phyloP scores from a whole-genome alignment of 345 rosid genomes.

The Draba incana region DNA sequence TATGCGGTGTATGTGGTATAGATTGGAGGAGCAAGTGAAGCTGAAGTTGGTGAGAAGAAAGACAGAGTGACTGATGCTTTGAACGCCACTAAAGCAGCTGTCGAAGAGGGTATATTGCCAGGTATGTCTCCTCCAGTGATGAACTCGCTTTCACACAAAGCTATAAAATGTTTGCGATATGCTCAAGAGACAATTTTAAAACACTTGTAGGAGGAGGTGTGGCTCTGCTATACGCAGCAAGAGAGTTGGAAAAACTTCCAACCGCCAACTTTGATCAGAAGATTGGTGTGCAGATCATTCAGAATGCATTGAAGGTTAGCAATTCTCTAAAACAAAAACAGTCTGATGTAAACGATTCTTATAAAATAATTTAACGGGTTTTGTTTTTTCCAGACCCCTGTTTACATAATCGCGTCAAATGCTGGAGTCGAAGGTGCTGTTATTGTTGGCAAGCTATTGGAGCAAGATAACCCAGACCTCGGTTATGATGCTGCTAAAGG shows the following conservation, averaged over 20 bases:
- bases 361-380: neutral
- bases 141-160: neutral
- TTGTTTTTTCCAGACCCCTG: slow-evolving; percentile 63
- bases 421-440: slow-evolving; percentile 99
- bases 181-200: neutral
- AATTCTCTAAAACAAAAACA: neutral
- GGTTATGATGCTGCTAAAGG: slow-evolving; percentile 99
- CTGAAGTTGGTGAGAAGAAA: slow-evolving; percentile 95
- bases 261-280: slow-evolving; percentile 98
- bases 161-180: neutral
- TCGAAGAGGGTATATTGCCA: slow-evolving; percentile 97
- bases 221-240: slow-evolving; percentile 88
- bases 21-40: slow-evolving; percentile 99
- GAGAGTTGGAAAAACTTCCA: slow-evolving; percentile 75
- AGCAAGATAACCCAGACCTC: slow-evolving; percentile 84
- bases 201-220: slow-evolving; percentile 82
- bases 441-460: slow-evolving; percentile 90
- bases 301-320: slow-evolving; percentile 52
- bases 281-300: slow-evolving; percentile 95
- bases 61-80: slow-evolving; percentile 97
- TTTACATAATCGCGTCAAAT: slow-evolving; percentile 78
- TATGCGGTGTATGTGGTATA: slow-evolving; percentile 29
- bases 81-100: slow-evolving; percentile 98
- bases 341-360: neutral
- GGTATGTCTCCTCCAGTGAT: slow-evolving; percentile 45